These are phyloP conservation scores for Umbelopsis ramanniana DNA, from an alignment of 192 early-diverging fungal genomes.

Conservation along the genomic window DNA sequence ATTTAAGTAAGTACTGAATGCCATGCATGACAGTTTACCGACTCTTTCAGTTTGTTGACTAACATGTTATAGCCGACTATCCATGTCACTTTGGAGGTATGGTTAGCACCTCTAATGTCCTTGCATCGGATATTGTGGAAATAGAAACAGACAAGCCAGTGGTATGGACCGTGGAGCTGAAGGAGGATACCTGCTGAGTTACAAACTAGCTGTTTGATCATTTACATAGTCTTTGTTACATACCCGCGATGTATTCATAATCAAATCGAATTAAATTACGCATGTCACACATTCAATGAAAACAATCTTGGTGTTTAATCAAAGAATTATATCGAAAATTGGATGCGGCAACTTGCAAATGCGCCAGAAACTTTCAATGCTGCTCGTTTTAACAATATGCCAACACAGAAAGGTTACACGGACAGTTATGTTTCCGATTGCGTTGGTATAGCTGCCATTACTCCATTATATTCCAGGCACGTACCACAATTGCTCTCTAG, in stretches of 20 bases:
- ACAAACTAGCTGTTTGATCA: background rate
- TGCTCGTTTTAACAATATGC: no score
- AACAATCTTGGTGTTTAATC: no score
- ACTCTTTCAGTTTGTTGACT: slow-evolving; percentile 13
- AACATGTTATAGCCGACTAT: slow-evolving; percentile 30
- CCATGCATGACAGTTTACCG: background rate
- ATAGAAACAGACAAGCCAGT: slow-evolving; percentile 75
- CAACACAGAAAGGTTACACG: no score
- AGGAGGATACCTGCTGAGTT: background rate
- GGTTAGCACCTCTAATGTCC: slow-evolving; percentile 86
- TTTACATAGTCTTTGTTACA: background rate
- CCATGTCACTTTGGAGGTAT: slow-evolving; percentile 68
- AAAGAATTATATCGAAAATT: no score
- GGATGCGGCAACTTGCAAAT: no score
- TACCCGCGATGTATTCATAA: background rate
- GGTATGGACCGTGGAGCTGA: slow-evolving; percentile 82
- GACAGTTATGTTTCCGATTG: no score
- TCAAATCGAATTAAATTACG: no score
- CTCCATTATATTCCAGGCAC: no score
- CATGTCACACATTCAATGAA: no score
- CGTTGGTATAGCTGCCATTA: no score
- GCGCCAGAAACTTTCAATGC: no score
- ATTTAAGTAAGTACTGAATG: slow-evolving; percentile 63
- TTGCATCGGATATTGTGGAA: slow-evolving; percentile 58
- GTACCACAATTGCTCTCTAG: no score